Evolutionary conservation across 1,284 basidiomycete species (phyloP), one percentile per base, ranked within the genome.

Genomic region (Ceratobasidium sp.): DNA sequence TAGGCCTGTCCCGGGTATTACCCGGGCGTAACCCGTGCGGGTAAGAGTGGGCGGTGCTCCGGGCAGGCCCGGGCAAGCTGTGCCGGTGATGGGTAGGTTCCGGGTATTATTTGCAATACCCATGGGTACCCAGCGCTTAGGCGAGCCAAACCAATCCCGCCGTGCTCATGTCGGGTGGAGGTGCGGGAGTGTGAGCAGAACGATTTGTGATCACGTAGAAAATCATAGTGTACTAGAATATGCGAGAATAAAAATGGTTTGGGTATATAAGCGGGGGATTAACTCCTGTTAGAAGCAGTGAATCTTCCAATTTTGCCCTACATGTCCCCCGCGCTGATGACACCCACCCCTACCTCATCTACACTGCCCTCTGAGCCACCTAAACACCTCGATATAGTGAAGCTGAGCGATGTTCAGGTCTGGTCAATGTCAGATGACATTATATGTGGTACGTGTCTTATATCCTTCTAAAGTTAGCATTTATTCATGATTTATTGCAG

Each of bases 401-500:
- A 47, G 36, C 60, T 63, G 14, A 47, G 44, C n/a, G 60, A 63
- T 24, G 6, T 5, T 19, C 60, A 45, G 22, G 60, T 22, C 8
- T 63, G 60, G 60, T 36, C 45, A 2, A 45, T 63, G 24, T 19
- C 24, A 11, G 11, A 2, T 9, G 27, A 27, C 9, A n/a, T 63
- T 24, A 14, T 63, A 47, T 63, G 45, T 14, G 6, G 60, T 63
- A 44, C 9, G 60, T 63, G 27, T n/a, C n/a, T n/a, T n/a, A n/a
- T n/a, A 14, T 17, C 2, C 27, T 15, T 22, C n/a, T n/a, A n/a
- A n/a, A 7, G 19, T n/a, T 9, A 17, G 9, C 6, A 4, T 47
- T 2, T 47, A 29, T 22, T 4, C 19, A 3, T 15, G 3, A 24
- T 44, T 63, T 1, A 45, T n/a, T 1, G 22, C 44, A 63, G 60